These are phyloP conservation scores for Cryphonectria radicalis DNA, from an alignment of 2,329 filamentous ascomycete genomes.

Conservation along the genomic window DNA sequence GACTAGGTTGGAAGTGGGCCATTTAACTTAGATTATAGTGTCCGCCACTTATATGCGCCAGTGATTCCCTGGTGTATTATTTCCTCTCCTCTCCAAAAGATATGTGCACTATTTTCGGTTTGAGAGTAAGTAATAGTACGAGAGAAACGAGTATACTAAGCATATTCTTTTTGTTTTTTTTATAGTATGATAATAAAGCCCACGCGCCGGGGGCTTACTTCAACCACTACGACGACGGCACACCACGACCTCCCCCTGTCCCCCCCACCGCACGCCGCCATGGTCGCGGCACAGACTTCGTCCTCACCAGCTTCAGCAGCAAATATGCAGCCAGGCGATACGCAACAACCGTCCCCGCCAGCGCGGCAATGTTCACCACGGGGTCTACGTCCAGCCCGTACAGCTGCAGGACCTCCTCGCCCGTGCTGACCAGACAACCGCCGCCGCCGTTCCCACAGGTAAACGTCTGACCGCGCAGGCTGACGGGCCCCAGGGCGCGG, in stretches of 20 bases:
- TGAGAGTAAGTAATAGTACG: not conserved
- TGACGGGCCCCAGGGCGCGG: slow-evolving; percentile 69
- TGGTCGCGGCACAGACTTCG: slow-evolving; percentile 41
- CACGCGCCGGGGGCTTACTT: not conserved
- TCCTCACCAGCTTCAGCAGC: slow-evolving; percentile 58
- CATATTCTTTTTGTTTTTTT: not conserved
- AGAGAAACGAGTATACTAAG: not conserved
- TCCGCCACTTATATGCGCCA: fast-evolving
- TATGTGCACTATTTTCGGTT: not conserved
- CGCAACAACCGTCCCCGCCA: slow-evolving; percentile 64
- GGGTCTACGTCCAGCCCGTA: slow-evolving; percentile 70
- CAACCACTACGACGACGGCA: not conserved
- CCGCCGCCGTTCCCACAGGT: slow-evolving; percentile 68
- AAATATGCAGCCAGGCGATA: slow-evolving; percentile 69
- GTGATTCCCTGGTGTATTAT: not conserved
- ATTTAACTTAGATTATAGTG: not conserved
- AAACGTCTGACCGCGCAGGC: slow-evolving; percentile 63
- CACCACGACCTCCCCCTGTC: not conserved
- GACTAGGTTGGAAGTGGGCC: not conserved
- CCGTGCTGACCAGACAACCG: slow-evolving; percentile 66
- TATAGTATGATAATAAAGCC: not conserved
- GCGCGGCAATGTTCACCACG: slow-evolving; percentile 61
- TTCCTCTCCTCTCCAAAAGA: not conserved
- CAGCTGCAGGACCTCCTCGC: slow-evolving; percentile 67
- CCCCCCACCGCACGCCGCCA: not conserved